These are phyloP conservation scores for Fusarium zealandicum DNA, from an alignment of 2,329 filamentous ascomycete genomes.

Conservation along the genomic window DNA sequence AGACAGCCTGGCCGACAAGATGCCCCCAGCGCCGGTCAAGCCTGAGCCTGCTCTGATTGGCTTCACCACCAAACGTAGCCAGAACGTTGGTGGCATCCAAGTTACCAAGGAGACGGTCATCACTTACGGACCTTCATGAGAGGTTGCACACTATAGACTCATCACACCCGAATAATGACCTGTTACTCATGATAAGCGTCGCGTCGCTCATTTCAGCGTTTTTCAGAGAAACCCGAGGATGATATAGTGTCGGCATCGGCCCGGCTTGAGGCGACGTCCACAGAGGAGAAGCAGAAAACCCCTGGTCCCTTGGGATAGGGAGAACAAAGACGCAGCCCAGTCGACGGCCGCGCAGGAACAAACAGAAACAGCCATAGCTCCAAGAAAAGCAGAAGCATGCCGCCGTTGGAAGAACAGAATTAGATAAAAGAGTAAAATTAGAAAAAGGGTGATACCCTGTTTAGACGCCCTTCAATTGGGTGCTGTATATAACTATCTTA, in stretches of 20 bases:
- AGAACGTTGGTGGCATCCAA: slow-evolving; percentile 33
- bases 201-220: slow-evolving; percentile 23
- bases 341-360: slow-evolving; percentile 1
- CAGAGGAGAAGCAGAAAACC: slow-evolving; percentile 1
- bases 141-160: neutral
- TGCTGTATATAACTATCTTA: slow-evolving; percentile 1
- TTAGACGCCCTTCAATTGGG: neutral
- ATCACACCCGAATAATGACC: neutral
- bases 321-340: neutral
- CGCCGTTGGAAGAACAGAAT: neutral
- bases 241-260: neutral
- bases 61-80: slow-evolving; percentile 26
- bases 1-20: slow-evolving; percentile 27
- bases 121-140: slow-evolving; percentile 28
- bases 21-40: slow-evolving; percentile 10
- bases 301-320: neutral
- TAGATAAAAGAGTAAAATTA: neutral
- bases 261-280: slow-evolving; percentile 6
- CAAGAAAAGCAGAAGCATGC: neutral
- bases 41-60: slow-evolving; percentile 32
- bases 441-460: neutral
- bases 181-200: slow-evolving; percentile 1
- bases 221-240: neutral
- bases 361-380: neutral
- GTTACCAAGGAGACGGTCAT: slow-evolving; percentile 39